A percentile compares a stretch with the other conserved stretches of the same genome.
These are phyloP conservation scores for Vachellia pachyceras DNA, from an alignment of 306 rosid species.

Conservation along the genomic window DNA sequence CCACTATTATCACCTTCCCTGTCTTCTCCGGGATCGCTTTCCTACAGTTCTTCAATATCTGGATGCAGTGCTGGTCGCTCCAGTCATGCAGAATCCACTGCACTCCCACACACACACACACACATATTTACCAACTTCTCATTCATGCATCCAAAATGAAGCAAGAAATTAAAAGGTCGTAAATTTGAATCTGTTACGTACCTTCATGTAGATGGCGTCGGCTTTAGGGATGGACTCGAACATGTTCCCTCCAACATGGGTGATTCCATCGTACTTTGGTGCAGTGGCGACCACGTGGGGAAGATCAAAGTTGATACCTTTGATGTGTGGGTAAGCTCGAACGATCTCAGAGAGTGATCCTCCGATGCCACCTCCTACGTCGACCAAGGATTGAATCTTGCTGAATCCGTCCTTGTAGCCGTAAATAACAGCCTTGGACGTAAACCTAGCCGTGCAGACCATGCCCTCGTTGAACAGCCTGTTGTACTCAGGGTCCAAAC, in stretches of 20 bases:
- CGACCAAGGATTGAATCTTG: constrained; percentile 46
- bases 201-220: constrained; percentile 61
- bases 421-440: constrained; percentile 41
- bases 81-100: constrained; percentile 77
- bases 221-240: constrained; percentile 49
- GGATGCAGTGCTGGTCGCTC: constrained; percentile 67
- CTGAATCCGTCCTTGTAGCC: constrained; percentile 54
- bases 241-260: constrained; percentile 60
- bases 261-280: constrained; percentile 44
- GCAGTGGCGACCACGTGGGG: constrained; percentile 54
- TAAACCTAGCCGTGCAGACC: constrained; percentile 47
- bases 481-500: constrained; percentile 45
- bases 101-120: neutral
- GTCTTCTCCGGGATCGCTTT: constrained; percentile 57
- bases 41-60: constrained; percentile 56
- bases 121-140: neutral
- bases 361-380: constrained; percentile 57
- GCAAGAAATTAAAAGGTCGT: neutral
- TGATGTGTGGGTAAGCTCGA: constrained; percentile 50
- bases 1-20: constrained; percentile 62
- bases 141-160: too few species aligned
- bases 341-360: constrained; percentile 58
- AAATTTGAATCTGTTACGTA: neutral
- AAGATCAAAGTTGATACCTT: constrained; percentile 53
- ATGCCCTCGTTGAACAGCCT: constrained; percentile 50